A percentile compares a stretch with the other conserved stretches of the same genome.
These are phyloP conservation scores for Rheum nobile DNA, from an alignment of 148 eudicot species.

Conservation along the genomic window DNA sequence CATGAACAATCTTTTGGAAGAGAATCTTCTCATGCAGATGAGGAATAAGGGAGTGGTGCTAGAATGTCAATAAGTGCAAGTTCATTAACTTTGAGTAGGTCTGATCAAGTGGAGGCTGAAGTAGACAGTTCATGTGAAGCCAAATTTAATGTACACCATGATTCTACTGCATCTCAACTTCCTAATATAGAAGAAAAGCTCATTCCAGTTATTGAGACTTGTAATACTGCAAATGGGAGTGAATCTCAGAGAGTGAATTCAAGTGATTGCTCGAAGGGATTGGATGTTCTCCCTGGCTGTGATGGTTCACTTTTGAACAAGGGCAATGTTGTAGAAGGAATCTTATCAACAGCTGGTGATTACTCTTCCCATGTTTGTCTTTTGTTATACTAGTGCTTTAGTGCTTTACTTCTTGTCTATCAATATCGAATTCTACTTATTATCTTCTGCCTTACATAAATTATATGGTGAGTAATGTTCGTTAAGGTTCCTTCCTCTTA, in stretches of 20 bases:
- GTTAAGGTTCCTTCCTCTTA: background rate
- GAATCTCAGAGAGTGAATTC: conserved; percentile 13
- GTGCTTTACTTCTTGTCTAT: background rate
- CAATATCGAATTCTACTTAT: background rate
- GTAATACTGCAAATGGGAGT: conserved; percentile 12
- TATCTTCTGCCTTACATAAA: background rate
- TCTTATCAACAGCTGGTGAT: conserved; percentile 8
- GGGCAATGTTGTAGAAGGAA: conserved; percentile 16
- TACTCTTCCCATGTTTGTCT: background rate
- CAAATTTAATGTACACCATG: conserved; percentile 14
- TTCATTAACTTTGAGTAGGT: too few species aligned
- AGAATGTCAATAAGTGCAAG: conserved; percentile 12
- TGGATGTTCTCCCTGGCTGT: conserved; percentile 12
- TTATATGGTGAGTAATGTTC: background rate
- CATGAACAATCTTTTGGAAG: conserved; percentile 1
- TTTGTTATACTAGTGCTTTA: background rate
- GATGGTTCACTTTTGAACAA: conserved; percentile 13
- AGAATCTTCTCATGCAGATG: conserved; percentile 9
- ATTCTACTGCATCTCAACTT: conserved; percentile 4
- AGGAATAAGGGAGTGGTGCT: conserved; percentile 12
- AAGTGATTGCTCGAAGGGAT: conserved; percentile 11
- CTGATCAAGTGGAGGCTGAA: too few species aligned
- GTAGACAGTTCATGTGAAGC: conserved; percentile 15
- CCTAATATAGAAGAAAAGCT: conserved; percentile 15
- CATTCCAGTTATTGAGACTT: conserved; percentile 18